Base-by-base conservation (phyloP, 2,329 filamentous ascomycete species). In the Ceratocystis cubensis region DNA sequence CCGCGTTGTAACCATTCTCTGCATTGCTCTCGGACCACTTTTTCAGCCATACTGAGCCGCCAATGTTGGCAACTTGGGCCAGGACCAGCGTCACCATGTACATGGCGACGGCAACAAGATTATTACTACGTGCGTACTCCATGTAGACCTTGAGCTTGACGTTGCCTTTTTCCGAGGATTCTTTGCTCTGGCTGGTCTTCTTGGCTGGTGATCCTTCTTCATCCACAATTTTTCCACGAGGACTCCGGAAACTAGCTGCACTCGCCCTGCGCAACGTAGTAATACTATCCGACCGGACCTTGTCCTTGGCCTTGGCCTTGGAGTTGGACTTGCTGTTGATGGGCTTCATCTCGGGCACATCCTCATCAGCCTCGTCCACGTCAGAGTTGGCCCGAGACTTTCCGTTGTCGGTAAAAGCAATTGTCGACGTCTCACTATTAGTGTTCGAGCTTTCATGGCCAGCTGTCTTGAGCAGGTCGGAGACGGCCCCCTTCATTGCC, bases 81-180 rank as follows among this genome's bases (percentile, higher is more conserved):
- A 87, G 85, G 68, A 97, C 72, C 59, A 97, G 80, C 65, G 90
- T 85, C 56, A 88, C 59, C 17, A 96, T 72, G 75, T 97, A 99
- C 70, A 96, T 80, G 17, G 76, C 76, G 7, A 99, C 94, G 13
- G 94, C 95, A 66, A 84, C 79, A 17, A 96, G 76, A 74, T 97
- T 96, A 79, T 90, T 96, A 68, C 91, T 91, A 77, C 91, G 96
- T 66, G 94, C 95, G 73, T 99, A 99, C 76, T 96, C 92, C 20
- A 81, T 80, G 73, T 99, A 99, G 33, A 99, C 93, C 71, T 86
- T 83, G 92, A 94, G 97, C 76, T 96, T 97, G 71, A 99, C 94
- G 75, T 97, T 96, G 72, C 94, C 94, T 77, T 99, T 91, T 75
- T 99, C 91, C 1, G 85, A 83, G 70, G 88, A 88, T 75, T 99